Percentiles rank a stretch among this genome's conserved stretches.
phyloP scores from a whole-genome alignment of 495 filamentous ascomycete genomes.

The Talaromyces trachyspermus region DNA sequence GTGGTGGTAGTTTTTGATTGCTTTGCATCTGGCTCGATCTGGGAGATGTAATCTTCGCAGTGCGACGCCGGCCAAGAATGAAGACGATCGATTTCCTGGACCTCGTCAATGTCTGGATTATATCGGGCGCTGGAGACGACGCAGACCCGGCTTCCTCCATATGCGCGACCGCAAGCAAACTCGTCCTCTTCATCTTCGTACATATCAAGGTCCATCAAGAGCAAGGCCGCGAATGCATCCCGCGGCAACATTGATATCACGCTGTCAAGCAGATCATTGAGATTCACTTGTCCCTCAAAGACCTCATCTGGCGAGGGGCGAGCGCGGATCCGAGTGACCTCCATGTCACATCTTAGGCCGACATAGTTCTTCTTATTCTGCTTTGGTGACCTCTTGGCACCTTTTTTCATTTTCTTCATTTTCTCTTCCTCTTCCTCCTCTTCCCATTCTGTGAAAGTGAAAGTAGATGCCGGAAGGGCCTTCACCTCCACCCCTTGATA shows the following conservation, averaged over 20 bases:
- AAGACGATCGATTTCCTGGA: constrained; percentile 33
- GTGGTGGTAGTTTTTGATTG: neutral
- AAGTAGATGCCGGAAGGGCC: constrained; percentile 20
- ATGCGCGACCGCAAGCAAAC: constrained; percentile 61
- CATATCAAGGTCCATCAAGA: constrained; percentile 55
- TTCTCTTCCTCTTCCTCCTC: constrained; percentile 12
- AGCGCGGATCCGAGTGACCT: constrained; percentile 45
- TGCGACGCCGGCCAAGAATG: constrained; percentile 62
- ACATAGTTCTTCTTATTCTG: constrained; percentile 20
- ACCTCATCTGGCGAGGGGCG: constrained; percentile 40
- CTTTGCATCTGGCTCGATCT: constrained; percentile 13
- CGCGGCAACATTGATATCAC: constrained; percentile 46
- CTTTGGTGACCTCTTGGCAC: no score
- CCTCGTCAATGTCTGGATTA: constrained; percentile 42
- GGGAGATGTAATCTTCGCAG: constrained; percentile 43
- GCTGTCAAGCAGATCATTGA: constrained; percentile 57
- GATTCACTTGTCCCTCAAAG: constrained; percentile 49
- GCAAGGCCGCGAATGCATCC: constrained; percentile 52
- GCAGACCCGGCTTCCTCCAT: constrained; percentile 52
- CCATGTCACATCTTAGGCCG: constrained; percentile 31
- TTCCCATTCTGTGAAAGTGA: constrained; percentile 43
- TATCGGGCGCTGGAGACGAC: constrained; percentile 57
- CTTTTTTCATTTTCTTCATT: no score
- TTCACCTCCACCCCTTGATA: constrained; percentile 53
- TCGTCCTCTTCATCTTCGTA: constrained; percentile 62